Percentiles rank a stretch among this genome's conserved stretches.
Conservation (phyloP, 2,329 filamentous ascomycete species). For the Exophiala mesophila region DNA sequence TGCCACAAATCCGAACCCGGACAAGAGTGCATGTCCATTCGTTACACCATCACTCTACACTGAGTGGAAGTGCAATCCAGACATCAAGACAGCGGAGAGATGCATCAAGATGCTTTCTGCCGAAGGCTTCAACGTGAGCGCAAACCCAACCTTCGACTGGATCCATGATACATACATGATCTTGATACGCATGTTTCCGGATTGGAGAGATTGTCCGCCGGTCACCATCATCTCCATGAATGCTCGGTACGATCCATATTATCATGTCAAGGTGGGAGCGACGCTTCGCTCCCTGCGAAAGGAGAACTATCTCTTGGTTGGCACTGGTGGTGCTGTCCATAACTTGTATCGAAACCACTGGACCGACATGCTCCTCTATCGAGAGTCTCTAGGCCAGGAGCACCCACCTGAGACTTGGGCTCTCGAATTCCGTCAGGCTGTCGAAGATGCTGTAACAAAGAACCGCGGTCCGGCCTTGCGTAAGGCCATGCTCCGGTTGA, state of each 20-base stretch:
- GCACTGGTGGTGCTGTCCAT: slow-evolving; percentile 11
- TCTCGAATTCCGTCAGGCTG: slow-evolving; percentile 61
- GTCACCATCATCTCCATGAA: slow-evolving; percentile 57
- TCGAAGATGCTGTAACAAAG: slow-evolving; percentile 56
- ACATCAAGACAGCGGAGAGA: slow-evolving; percentile 49
- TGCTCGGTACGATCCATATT: slow-evolving; percentile 51
- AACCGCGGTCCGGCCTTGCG: slow-evolving; percentile 52
- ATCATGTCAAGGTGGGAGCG: slow-evolving; percentile 53
- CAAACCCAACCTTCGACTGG: slow-evolving; percentile 54
- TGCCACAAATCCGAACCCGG: slow-evolving; percentile 55
- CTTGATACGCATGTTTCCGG: slow-evolving; percentile 64
- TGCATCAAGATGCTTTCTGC: slow-evolving; percentile 47
- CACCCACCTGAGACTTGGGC: slow-evolving; percentile 56
- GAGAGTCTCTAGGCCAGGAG: slow-evolving; percentile 59
- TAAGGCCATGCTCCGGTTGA: slow-evolving; percentile 54
- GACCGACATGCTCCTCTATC: slow-evolving; percentile 57
- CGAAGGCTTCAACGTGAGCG: slow-evolving; percentile 50
- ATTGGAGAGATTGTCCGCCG: slow-evolving; percentile 46
- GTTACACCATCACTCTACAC: slow-evolving; percentile 62
- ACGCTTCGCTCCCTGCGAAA: slow-evolving; percentile 51
- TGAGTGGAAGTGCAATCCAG: slow-evolving; percentile 57
- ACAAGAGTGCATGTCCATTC: slow-evolving; percentile 61
- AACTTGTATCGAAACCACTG: slow-evolving; percentile 55
- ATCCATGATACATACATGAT: slow-evolving; percentile 68
- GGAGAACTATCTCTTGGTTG: slow-evolving; percentile 10